These are phyloP conservation scores for Cyanidiococcus yangmingshanensis DNA, from an alignment of 23 red algal genomes.

Conservation along the genomic window DNA sequence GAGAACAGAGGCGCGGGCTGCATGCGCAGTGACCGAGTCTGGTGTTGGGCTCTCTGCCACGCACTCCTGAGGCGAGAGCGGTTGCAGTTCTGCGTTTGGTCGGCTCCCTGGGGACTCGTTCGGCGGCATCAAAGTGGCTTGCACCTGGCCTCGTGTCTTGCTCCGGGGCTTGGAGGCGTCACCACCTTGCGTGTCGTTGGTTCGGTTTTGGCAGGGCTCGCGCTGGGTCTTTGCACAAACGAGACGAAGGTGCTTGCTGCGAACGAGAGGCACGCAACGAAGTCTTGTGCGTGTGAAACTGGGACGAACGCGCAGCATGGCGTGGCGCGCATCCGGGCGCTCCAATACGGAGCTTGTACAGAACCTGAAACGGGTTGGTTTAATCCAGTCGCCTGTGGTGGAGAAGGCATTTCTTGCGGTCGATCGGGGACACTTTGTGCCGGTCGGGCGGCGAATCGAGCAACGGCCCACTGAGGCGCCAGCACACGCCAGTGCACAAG, in stretches of 20 bases:
- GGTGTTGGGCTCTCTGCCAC: neutral
- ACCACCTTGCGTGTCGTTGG: neutral
- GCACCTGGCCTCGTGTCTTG: too few species aligned
- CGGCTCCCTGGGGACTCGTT: too few species aligned
- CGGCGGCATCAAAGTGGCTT: too few species aligned
- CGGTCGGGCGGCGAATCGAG: neutral
- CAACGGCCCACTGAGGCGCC: neutral
- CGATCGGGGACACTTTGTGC: constrained; percentile 48
- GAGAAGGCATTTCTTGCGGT: constrained; percentile 49
- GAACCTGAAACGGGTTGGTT: constrained; percentile 32
- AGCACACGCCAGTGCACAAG: neutral
- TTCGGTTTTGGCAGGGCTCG: neutral
- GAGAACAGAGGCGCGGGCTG: neutral
- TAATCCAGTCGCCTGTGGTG: constrained; percentile 33
- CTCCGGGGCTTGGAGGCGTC: too few species aligned
- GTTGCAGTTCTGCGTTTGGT: too few species aligned
- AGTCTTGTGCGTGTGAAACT: neutral
- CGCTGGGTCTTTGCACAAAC: neutral
- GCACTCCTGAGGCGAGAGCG: too few species aligned
- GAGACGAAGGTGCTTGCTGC: neutral
- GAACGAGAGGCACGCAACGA: neutral
- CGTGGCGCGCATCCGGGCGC: constrained; percentile 58
- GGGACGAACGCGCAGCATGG: constrained; percentile 30
- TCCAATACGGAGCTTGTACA: constrained; percentile 47
- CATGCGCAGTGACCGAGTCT: neutral